phyloP scores from a whole-genome alignment of 2,329 filamentous ascomycete genomes.

The Plenodomus biglobosus region DNA sequence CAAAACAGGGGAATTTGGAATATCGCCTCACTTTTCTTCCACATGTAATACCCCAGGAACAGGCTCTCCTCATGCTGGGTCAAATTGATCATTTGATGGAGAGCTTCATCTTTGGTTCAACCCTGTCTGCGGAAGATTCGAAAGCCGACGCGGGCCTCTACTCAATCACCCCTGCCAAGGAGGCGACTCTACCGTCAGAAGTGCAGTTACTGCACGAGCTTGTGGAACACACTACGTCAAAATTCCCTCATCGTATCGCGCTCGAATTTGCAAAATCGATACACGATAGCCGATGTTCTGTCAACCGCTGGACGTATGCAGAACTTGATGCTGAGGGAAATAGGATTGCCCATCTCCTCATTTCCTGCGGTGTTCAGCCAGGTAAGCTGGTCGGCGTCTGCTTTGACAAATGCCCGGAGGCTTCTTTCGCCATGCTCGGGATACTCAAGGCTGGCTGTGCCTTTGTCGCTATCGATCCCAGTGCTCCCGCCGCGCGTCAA shows the following conservation, averaged over 20 bases:
- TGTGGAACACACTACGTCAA: slow-evolving; percentile 64
- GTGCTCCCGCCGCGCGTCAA: slow-evolving; percentile 71
- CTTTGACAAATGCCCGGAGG: slow-evolving; percentile 83
- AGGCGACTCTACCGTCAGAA: slow-evolving; percentile 58
- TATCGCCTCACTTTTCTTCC: slow-evolving; percentile 68
- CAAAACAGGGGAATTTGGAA: slow-evolving; percentile 53
- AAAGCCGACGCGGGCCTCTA: slow-evolving; percentile 50
- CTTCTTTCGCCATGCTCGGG: slow-evolving; percentile 78
- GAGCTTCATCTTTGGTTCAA: slow-evolving; percentile 57
- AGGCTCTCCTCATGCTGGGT: slow-evolving; percentile 65
- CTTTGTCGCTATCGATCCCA: slow-evolving; percentile 78
- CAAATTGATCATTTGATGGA: slow-evolving; percentile 72
- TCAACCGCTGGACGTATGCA: slow-evolving; percentile 70
- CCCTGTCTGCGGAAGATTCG: slow-evolving; percentile 46
- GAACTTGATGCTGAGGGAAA: slow-evolving; percentile 73
- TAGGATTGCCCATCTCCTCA: slow-evolving; percentile 67
- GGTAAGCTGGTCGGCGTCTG: slow-evolving; percentile 72
- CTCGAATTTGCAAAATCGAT: slow-evolving; percentile 73
- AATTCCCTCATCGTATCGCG: slow-evolving; percentile 63
- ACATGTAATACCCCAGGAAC: slow-evolving; percentile 66
- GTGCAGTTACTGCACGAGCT: slow-evolving; percentile 73
- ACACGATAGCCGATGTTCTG: slow-evolving; percentile 49
- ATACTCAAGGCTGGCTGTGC: slow-evolving; percentile 80
- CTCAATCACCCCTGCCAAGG: slow-evolving; percentile 66
- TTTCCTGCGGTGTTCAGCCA: slow-evolving; percentile 50